Base-by-base conservation (phyloP, 169 alveolate genomes). In the Plasmodium berghei region DNA sequence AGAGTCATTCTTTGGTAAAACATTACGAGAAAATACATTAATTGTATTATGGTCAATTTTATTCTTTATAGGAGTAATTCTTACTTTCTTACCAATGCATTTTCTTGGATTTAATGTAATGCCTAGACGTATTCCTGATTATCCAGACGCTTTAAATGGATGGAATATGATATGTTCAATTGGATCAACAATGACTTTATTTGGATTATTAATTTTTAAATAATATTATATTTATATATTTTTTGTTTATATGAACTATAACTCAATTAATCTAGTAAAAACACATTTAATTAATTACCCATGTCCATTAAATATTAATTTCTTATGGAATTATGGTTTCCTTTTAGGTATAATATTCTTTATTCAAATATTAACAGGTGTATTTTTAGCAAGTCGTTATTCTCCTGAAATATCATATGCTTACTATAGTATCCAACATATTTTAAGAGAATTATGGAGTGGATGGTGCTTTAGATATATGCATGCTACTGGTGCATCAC, bases 91-190 rank as follows among this genome's bases (percentile, higher is more conserved):
- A 16, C 96, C 96, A 8, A 94, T 94, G 97, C 93, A 92, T 28
- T 94, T 94, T 40, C 54, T 93, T 86, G 96, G 96, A 42, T 94
- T 87, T 73, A 87, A 93, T 40, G 93, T 93, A 56, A 85, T 94
- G 95, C 97, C 96, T 6, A 71, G 97, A 67, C 91, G 96, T 66
- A 93, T 90, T 48, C 96, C 96, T 58, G 97, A 94, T 91, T 93
- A 94, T 92, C 96, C 97, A 59, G 95, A 87, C 85, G 93, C 62
- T 52, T 49, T 93, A 46, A 66, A 74, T 75, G 92, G 90, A 12
- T 89, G 94, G 94, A 94, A 93, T 72, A 54, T 71, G 59, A 52
- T 85, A 22, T 85, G 91, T 85, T 71, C 89, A 2, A 67, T 85
- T 24, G 91, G 91, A 67, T 54, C 91, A 45, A 85, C 91, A 16